A percentile compares a stretch with the other conserved stretches of the same genome.
Conservation (phyloP, 148 eudicot species). For the Fallopia convolvulus region DNA sequence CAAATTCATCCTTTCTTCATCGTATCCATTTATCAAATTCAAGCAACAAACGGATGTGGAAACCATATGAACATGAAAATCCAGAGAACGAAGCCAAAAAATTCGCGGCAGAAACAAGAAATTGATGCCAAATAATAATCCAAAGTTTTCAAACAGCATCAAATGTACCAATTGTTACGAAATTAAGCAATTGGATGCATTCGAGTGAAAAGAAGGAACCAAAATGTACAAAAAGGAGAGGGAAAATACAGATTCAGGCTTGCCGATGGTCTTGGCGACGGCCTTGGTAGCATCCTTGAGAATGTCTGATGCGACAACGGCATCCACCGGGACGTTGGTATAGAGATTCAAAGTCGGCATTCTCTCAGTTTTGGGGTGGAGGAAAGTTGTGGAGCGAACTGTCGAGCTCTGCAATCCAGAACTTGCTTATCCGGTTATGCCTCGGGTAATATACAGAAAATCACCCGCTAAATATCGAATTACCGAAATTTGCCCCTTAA, state of each 20-base stretch:
- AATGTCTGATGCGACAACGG: conserved; percentile 72
- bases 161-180: neutral
- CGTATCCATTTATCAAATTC: too few relatives aligned
- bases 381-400: neutral
- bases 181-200: neutral
- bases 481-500: too few relatives aligned
- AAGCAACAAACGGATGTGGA: too few relatives aligned
- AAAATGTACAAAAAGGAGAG: neutral
- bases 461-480: too few relatives aligned
- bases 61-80: too few relatives aligned
- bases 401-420: neutral
- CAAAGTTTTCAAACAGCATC: neutral
- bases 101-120: too few relatives aligned
- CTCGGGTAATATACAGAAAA: too few relatives aligned
- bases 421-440: neutral
- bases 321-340: conserved; percentile 83
- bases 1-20: too few relatives aligned
- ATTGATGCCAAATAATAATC: neutral
- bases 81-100: neutral
- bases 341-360: conserved; percentile 92
- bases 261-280: conserved; percentile 77
- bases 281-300: conserved; percentile 96
- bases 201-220: neutral
- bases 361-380: neutral
- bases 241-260: conserved; percentile 68